phyloP scores from a whole-genome alignment of 805 yeast genomes.

The Diddensiella transvaalensis region DNA sequence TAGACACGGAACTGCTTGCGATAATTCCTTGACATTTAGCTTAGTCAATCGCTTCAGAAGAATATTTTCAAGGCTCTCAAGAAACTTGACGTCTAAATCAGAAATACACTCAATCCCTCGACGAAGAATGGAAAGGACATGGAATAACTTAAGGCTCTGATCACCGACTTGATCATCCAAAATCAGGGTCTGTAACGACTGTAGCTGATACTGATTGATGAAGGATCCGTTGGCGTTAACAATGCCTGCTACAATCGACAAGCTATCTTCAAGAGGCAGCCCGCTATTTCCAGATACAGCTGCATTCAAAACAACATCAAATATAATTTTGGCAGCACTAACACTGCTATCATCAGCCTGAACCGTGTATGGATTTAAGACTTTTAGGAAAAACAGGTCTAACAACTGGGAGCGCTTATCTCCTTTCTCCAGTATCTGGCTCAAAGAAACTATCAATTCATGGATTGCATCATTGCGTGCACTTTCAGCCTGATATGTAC shows the following conservation, averaged over 20 bases:
- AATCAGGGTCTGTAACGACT: conserved; percentile 62
- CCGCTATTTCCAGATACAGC: conserved; percentile 15
- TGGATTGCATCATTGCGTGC: not conserved
- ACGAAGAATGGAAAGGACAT: conserved; percentile 53
- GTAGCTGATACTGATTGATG: conserved; percentile 62
- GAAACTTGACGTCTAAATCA: conserved; percentile 49
- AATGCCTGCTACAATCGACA: conserved; percentile 47
- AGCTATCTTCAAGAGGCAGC: conserved; percentile 35
- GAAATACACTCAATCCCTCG: conserved; percentile 43
- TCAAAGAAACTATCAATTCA: not conserved
- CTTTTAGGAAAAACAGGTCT: not conserved
- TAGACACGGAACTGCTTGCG: conserved; percentile 59
- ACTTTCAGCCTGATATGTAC: not conserved
- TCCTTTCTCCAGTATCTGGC: not conserved
- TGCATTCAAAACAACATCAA: conserved; percentile 2
- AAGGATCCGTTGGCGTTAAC: conserved; percentile 51
- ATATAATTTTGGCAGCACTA: not conserved
- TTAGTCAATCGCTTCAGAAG: conserved; percentile 10
- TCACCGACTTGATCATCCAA: conserved; percentile 45
- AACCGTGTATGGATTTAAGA: not conserved
- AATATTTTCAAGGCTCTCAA: conserved; percentile 42
- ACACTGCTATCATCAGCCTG: not conserved
- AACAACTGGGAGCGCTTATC: not conserved
- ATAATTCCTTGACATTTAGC: conserved; percentile 12
- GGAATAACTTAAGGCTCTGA: conserved; percentile 39